Percentiles rank a stretch among this genome's conserved stretches.
Conservation (phyloP, 805 yeast genomes). For the Candida hungchunana region DNA sequence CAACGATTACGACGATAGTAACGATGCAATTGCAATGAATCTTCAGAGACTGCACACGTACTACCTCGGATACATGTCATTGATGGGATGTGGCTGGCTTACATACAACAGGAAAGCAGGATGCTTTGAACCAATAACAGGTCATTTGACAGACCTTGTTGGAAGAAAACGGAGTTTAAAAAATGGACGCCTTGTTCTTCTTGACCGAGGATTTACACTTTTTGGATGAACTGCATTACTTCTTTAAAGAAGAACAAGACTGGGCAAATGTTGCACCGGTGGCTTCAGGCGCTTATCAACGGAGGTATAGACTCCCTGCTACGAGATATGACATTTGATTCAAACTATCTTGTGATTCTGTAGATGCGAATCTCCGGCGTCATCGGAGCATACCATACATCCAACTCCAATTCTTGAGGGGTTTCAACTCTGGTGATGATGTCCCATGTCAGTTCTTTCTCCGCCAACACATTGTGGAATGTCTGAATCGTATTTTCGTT, state of each 20-base stretch:
- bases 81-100: slow-evolving; percentile 5
- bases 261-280: slow-evolving; percentile 2
- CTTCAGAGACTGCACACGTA: slow-evolving; percentile 1
- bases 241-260: slow-evolving; percentile 4
- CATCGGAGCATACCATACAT: slow-evolving; percentile 3
- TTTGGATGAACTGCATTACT: slow-evolving; percentile 10
- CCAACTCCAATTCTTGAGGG: slow-evolving; percentile 2
- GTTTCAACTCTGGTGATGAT: slow-evolving; percentile 5
- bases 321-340: neutral
- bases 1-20: neutral
- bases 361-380: slow-evolving; percentile 11
- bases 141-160: slow-evolving; percentile 1
- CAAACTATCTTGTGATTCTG: neutral
- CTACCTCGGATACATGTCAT: slow-evolving; percentile 6
- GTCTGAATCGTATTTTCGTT: slow-evolving; percentile 46
- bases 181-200: slow-evolving; percentile 1
- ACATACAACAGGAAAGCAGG: neutral
- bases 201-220: slow-evolving; percentile 5
- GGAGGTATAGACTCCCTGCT: slow-evolving; percentile 9
- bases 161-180: neutral
- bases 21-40: neutral
- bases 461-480: slow-evolving; percentile 37
- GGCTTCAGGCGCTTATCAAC: slow-evolving; percentile 1
- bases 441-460: slow-evolving; percentile 18
- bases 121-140: neutral